Base-by-base conservation (phyloP, 2,329 filamentous ascomycete genomes). In the Diplodia sapinea region DNA sequence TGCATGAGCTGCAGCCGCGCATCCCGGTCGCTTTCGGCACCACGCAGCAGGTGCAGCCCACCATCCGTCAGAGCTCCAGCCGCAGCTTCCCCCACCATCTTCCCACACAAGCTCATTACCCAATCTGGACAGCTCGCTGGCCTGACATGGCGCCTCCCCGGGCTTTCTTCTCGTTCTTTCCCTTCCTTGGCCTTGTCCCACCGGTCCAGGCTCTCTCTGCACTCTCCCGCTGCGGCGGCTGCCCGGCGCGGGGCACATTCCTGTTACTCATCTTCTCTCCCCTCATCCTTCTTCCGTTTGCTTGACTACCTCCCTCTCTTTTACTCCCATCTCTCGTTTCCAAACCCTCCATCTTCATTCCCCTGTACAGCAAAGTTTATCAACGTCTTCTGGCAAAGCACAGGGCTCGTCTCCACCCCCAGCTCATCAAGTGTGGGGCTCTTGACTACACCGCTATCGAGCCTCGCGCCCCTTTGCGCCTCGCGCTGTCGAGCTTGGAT, bases 201-300 rank as follows among this genome's bases (percentile, higher is more conserved):
- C 13, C 52, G 15, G 33, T 23, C 40, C 56, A 31, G 15, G 38
- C 49, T 31, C 1, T 23, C 15, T 43, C 33, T 33, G 31, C 54
- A 23, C 23, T 59, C 36, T 15, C 12, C 13, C 36, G 36, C 55
- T 4, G 54, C 26, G 6, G 38, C 36, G 49, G 40, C 36, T 17
- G 15, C 50, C 20, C 36, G 50, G 62, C 43, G 63, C 52, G 52
- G 51, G 38, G 51, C 47, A 56, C 50, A 63, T 40, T 6, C 17
- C 38, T 29, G 23, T 69, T 69, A 55, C 63, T 57, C 56, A 49
- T 13, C 23, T 61, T 23, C 29, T 38, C 20, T 23, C 33, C 36
- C 33, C 36, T 65, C 50, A 36, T 49, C 26, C 70, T 20, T 59
- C 69, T 65, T 29, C 51, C 59, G 29, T 68, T 26, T 23, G 52